A percentile compares a stretch with the other conserved stretches of the same genome.
phyloP scores from a whole-genome alignment of 306 rosid species.

The Lathyrus sativus region DNA sequence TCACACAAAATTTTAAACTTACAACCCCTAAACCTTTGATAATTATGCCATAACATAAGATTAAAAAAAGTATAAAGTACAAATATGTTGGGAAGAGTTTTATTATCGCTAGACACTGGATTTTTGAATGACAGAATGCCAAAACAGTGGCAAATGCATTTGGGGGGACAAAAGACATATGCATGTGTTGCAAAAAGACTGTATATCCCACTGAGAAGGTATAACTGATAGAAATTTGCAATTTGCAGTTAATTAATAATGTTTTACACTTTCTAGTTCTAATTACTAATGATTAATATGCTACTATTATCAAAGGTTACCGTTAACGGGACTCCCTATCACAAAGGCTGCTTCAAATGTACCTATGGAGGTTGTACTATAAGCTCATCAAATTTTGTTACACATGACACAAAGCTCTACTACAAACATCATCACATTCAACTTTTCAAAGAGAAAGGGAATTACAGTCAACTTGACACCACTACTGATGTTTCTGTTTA shows the following conservation, averaged over 20 bases:
- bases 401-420: slow-evolving; percentile 77
- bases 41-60: too few relatives aligned
- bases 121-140: slow-evolving; percentile 46
- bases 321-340: slow-evolving; percentile 61
- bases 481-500: slow-evolving; percentile 31
- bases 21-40: too few relatives aligned
- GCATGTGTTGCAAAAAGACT: slow-evolving; percentile 69
- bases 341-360: slow-evolving; percentile 77
- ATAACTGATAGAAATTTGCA: slow-evolving; percentile 9
- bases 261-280: not conserved
- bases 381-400: slow-evolving; percentile 65
- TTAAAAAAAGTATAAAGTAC: too few relatives aligned
- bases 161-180: slow-evolving; percentile 75
- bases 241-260: not conserved
- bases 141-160: slow-evolving; percentile 57
- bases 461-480: slow-evolving; percentile 73
- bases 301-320: slow-evolving; percentile 49
- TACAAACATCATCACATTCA: slow-evolving; percentile 90
- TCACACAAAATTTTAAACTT: too few relatives aligned
- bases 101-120: too few relatives aligned
- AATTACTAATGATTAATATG: not conserved
- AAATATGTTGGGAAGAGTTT: too few relatives aligned
- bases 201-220: slow-evolving; percentile 86
- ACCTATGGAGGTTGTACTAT: slow-evolving; percentile 74
- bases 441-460: slow-evolving; percentile 77